Evolutionary conservation across 257 asterid species (phyloP), one percentile per base, ranked within the genome.

Genomic region (Solanum tarapatanum): DNA sequence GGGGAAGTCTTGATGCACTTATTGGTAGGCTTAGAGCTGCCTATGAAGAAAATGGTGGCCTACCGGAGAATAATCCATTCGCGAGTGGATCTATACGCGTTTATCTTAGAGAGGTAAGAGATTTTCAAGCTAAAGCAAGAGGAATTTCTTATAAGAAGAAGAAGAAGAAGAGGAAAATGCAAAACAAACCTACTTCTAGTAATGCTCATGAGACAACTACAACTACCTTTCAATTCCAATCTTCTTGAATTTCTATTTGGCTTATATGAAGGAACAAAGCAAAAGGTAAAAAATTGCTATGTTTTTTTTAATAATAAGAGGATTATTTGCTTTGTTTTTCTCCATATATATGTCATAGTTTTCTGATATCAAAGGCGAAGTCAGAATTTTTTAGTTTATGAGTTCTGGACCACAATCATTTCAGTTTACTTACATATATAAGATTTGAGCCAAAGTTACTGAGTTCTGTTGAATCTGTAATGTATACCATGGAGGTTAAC

Each of bases 1-100:
- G 87, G 87, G 87, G 87, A 4, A 85, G 87, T 35, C 82, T 85
- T 21, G 87, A 85, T 23, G 87, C 87, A 3, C 87, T 85, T 45
- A 85, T 85, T 51, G 87, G 87, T 32, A 30, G 87, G 24, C 87
- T 85, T 21, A 70, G 87, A 30, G 87, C 87, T 7, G 87, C 87
- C 68, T 85, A 68, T n/a, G 87, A 85, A 48, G 87, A 85, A 48
- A 85, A 85, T 51, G 87, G 82, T 32, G 82, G 87, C 4, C 5
- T 24, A 2, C 87, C 87, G 0, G 87, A 85, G 87, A 68, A 70
- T 45, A 85, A 85, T 73, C 87, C 87, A 21, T 85, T 85, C 1
- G 87, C 87, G 4, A 85, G 68, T 73, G 87, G 82, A 2, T 4
- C 87, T 45, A 85, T 85, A 37, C 87, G 87, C 11, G 12, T 85